These are phyloP conservation scores for Rhizoclosmatium globosum DNA, from an alignment of 192 early-diverging fungal species.

Conservation along the genomic window DNA sequence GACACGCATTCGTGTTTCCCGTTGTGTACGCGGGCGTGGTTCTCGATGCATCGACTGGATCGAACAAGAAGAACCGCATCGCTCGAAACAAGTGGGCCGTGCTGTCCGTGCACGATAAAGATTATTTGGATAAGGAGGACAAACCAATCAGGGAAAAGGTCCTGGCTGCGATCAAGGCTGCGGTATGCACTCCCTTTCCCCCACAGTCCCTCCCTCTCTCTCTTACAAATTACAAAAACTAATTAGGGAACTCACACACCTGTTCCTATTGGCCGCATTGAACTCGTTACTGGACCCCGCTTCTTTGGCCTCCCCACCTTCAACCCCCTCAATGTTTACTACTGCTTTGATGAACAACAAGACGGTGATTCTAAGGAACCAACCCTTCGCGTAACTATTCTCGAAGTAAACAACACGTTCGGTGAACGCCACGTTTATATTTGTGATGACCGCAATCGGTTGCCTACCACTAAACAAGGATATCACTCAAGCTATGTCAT, in stretches of 20 bases:
- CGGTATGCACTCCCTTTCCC: not conserved
- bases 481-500: constrained; percentile 38
- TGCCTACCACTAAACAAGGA: constrained; percentile 19
- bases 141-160: not conserved
- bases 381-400: constrained; percentile 39
- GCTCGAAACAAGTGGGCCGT: constrained; percentile 24
- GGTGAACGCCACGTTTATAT: constrained; percentile 65
- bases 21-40: constrained; percentile 57
- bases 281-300: constrained; percentile 61
- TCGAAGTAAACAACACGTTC: constrained; percentile 72
- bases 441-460: constrained; percentile 37
- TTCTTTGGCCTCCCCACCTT: constrained; percentile 56
- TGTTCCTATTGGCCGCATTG: constrained; percentile 40
- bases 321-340: constrained; percentile 64
- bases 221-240: no score
- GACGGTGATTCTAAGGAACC: not conserved
- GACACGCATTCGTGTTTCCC: constrained; percentile 61
- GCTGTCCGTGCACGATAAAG: constrained; percentile 41
- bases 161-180: constrained; percentile 21
- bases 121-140: constrained; percentile 35
- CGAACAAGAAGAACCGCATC: not conserved
- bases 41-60: not conserved
- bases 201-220: no score
- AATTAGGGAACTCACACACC: no score
- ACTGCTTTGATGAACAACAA: constrained; percentile 44